These are phyloP conservation scores for Tetrapisispora phaffii DNA, from an alignment of 805 yeast genomes.

Conservation along the genomic window DNA sequence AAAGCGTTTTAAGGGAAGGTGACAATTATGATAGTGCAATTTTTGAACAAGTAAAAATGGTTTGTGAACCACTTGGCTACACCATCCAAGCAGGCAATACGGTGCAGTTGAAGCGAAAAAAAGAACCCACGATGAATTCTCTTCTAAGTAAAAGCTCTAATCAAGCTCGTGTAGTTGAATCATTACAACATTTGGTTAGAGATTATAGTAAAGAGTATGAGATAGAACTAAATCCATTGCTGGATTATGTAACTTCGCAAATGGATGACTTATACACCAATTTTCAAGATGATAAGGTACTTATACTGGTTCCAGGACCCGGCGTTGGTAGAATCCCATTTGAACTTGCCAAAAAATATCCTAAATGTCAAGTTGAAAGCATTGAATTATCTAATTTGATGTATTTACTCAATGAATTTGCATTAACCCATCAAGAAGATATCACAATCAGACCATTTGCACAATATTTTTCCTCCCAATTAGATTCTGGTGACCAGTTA, in stretches of 20 bases:
- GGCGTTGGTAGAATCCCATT: slow-evolving; percentile 76
- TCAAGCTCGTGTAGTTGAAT: slow-evolving; percentile 46
- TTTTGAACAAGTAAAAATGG: slow-evolving; percentile 34
- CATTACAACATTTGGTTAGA: slow-evolving; percentile 64
- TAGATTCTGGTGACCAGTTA: slow-evolving; percentile 38
- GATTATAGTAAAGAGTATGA: slow-evolving; percentile 58
- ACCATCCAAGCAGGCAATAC: slow-evolving; percentile 2
- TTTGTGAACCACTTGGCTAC: slow-evolving; percentile 27
- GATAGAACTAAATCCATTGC: slow-evolving; percentile 43
- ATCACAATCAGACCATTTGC: slow-evolving; percentile 40
- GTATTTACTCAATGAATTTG: slow-evolving; percentile 58
- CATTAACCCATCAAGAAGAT: slow-evolving; percentile 30
- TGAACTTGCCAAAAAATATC: slow-evolving; percentile 37
- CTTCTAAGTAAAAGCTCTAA: slow-evolving; percentile 12
- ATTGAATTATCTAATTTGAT: slow-evolving; percentile 70
- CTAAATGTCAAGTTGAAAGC: slow-evolving; percentile 48
- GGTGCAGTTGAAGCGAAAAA: neutral
- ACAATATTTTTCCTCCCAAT: slow-evolving; percentile 63
- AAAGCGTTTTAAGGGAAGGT: neutral
- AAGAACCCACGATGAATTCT: slow-evolving; percentile 1
- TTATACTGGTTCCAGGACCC: slow-evolving; percentile 74
- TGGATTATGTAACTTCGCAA: slow-evolving; percentile 40
- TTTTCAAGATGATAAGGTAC: slow-evolving; percentile 31
- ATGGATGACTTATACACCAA: slow-evolving; percentile 24
- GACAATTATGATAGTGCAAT: neutral